A percentile compares a stretch with the other conserved stretches of the same genome.
These are phyloP conservation scores for Kodamaea laetipori DNA, from an alignment of 805 yeast genomes.

Conservation along the genomic window DNA sequence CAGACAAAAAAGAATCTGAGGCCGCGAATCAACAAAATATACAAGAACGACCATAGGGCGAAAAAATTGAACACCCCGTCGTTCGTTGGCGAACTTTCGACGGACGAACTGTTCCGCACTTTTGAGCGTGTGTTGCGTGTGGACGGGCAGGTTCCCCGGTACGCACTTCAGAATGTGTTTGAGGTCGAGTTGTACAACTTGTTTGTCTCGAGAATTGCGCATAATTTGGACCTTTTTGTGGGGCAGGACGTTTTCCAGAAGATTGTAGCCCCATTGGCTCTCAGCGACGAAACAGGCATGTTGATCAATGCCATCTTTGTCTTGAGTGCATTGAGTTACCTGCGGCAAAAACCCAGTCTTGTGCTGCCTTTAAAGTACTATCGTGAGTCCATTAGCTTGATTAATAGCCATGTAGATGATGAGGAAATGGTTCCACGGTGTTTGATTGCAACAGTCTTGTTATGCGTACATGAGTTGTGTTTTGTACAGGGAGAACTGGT, in stretches of 20 bases:
- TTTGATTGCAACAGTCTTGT: conserved; percentile 37
- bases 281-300: conserved; percentile 42
- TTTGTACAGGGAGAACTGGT: conserved; percentile 23
- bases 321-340: conserved; percentile 38
- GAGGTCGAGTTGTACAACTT: conserved; percentile 32
- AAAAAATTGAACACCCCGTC: conserved; percentile 1
- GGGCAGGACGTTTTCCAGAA: conserved; percentile 30
- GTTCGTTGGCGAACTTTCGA: conserved; percentile 24
- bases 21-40: conserved; percentile 40
- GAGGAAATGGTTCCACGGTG: conserved; percentile 37
- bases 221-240: conserved; percentile 36
- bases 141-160: conserved; percentile 4
- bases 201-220: conserved; percentile 32
- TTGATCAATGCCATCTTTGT: conserved; percentile 39
- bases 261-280: conserved; percentile 38
- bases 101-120: conserved; percentile 26
- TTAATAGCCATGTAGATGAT: conserved; percentile 32
- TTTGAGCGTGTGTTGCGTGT: conserved; percentile 28
- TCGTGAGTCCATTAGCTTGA: conserved; percentile 35
- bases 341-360: conserved; percentile 20
- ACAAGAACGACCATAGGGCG: conserved; percentile 12
- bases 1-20: conserved; percentile 38
- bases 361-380: conserved; percentile 37
- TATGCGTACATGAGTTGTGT: conserved; percentile 42
- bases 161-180: conserved; percentile 1